phyloP scores from a whole-genome alignment of 73 alveolate genomes.

The Paramecium sonneborni region DNA sequence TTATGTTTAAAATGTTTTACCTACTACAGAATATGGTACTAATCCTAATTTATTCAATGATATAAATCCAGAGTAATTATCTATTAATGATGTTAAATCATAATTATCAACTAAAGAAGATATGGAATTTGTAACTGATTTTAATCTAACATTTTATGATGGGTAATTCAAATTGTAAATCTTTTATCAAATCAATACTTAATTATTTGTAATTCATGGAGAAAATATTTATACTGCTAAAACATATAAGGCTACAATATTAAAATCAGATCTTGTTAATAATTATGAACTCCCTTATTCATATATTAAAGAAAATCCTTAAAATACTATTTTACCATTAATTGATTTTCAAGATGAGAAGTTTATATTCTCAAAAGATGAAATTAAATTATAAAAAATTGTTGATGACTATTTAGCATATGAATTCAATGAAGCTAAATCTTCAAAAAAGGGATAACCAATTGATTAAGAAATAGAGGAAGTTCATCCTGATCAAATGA shows the following conservation, averaged over 20 bases:
- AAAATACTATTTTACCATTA: background rate
- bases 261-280: background rate
- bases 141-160: background rate
- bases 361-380: background rate
- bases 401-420: background rate
- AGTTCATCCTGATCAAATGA: background rate
- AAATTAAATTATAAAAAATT: background rate
- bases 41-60: background rate
- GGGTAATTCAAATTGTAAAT: background rate
- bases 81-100: background rate
- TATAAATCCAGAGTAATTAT: background rate
- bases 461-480: background rate
- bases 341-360: background rate
- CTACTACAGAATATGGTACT: conserved; percentile 58
- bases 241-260: background rate
- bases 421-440: background rate
- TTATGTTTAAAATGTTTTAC: conserved; percentile 21
- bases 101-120: background rate
- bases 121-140: background rate
- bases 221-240: background rate
- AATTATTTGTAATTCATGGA: background rate
- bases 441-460: background rate
- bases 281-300: background rate
- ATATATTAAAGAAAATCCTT: background rate
- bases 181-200: background rate